A percentile compares a stretch with the other conserved stretches of the same genome.
phyloP scores from a whole-genome alignment of 2,329 filamentous ascomycete genomes.

The Chaetomium strumarium region DNA sequence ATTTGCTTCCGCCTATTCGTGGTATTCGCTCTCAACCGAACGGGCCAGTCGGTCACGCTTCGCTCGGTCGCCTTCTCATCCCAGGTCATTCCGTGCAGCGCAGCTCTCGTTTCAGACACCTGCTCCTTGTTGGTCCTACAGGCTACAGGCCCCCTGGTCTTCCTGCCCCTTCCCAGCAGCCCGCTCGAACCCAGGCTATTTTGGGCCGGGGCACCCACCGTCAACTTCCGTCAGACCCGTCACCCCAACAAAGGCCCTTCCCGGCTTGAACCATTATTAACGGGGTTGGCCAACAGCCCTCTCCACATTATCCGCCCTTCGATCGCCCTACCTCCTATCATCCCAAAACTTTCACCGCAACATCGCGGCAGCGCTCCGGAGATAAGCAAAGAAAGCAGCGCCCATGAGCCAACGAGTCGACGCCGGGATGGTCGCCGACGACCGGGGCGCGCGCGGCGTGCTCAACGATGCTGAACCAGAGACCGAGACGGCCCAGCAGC shows the following conservation, averaged over 20 bases:
- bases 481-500: constrained; percentile 29
- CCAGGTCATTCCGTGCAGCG: no score
- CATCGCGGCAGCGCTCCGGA: constrained; percentile 13
- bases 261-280: constrained; percentile 16
- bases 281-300: constrained; percentile 19
- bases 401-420: constrained; percentile 22
- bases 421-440: constrained; percentile 21
- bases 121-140: background rate
- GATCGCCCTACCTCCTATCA: constrained; percentile 12
- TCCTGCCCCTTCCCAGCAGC: background rate
- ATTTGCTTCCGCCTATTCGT: no score
- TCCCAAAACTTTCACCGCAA: background rate
- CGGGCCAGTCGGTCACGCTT: no score
- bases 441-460: constrained; percentile 2
- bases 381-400: constrained; percentile 5
- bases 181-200: constrained; percentile 15
- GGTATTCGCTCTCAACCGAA: no score
- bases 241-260: no score
- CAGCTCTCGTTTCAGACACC: background rate
- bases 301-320: constrained; percentile 9
- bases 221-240: constrained; percentile 6
- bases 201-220: constrained; percentile 15
- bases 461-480: constrained; percentile 22
- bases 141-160: background rate
- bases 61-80: no score